phyloP scores from a whole-genome alignment of 2,329 filamentous ascomycete species.

The Botrytis cinerea region DNA sequence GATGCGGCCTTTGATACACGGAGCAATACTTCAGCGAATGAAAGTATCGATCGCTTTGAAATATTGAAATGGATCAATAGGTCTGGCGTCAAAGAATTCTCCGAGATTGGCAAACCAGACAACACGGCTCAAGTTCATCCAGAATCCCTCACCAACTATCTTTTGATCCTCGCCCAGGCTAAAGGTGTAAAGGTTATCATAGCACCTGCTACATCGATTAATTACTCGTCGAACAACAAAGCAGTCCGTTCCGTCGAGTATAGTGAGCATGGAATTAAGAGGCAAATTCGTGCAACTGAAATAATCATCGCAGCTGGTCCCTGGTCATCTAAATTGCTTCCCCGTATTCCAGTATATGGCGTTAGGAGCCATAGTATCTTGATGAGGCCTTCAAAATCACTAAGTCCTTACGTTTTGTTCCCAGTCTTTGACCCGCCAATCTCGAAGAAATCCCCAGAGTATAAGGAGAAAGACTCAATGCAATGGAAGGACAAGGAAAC shows the following conservation, averaged over 20 bases:
- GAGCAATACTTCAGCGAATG: too few relatives aligned
- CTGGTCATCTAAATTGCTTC: slow-evolving; percentile 9
- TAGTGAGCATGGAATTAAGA: neutral
- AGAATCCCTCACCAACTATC: neutral
- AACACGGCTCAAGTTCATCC: slow-evolving; percentile 13
- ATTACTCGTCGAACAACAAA: neutral
- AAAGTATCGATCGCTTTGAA: neutral
- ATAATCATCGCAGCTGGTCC: slow-evolving; percentile 4
- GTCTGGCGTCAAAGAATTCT: neutral
- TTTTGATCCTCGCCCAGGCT: neutral
- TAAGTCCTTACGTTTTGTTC: slow-evolving; percentile 3
- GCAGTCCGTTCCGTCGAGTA: neutral
- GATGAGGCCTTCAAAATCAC: neutral
- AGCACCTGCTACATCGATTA: neutral
- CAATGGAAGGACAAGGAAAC: neutral
- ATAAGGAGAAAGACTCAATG: neutral
- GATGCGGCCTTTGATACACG: neutral
- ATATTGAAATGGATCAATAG: neutral
- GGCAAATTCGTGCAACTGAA: slow-evolving; percentile 1
- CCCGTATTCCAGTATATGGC: slow-evolving; percentile 9
- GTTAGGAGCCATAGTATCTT: slow-evolving; percentile 13
- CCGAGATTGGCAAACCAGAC: slow-evolving; percentile 5
- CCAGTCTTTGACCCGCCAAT: slow-evolving; percentile 2
- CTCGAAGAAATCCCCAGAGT: neutral
- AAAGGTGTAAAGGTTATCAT: slow-evolving; percentile 1